Evolutionary conservation across 2,329 filamentous ascomycete species (phyloP).

Genomic region (Scytalidium lignicola): DNA sequence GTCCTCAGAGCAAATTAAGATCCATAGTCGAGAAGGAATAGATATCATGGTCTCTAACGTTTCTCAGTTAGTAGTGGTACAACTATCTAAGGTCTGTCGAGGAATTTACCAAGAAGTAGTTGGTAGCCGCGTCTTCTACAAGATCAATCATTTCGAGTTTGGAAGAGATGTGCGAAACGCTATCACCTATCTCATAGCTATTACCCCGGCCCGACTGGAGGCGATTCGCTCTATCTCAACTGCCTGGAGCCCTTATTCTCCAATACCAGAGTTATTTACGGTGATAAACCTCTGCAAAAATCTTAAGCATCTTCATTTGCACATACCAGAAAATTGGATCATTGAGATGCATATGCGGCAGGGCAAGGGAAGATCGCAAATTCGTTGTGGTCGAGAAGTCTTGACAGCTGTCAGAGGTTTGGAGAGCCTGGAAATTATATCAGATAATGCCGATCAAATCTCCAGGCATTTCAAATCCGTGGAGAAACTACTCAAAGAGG

Average conservation of each 20-base stretch:
- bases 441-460: neutral
- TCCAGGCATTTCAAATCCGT: neutral
- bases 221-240: constrained; percentile 4
- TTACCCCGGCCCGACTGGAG: constrained; percentile 8
- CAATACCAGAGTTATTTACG: neutral
- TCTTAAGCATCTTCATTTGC: neutral
- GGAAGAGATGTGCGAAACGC: neutral
- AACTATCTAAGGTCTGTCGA: constrained; percentile 10
- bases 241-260: neutral
- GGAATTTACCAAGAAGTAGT: constrained; percentile 12
- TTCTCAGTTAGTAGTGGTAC: constrained; percentile 5
- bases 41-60: neutral
- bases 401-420: neutral
- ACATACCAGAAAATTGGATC: too few relatives aligned
- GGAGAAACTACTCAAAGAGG: neutral
- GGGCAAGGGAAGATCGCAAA: too few relatives aligned
- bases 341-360: too few relatives aligned
- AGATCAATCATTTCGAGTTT: constrained; percentile 11
- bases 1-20: neutral
- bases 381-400: too few relatives aligned
- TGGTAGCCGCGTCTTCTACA: constrained; percentile 13
- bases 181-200: constrained; percentile 11
- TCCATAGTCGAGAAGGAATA: neutral
- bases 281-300: constrained; percentile 2
- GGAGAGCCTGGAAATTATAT: neutral